Base-by-base conservation (phyloP, 1,284 basidiomycete species). In the Malassezia sympodialis region DNA sequence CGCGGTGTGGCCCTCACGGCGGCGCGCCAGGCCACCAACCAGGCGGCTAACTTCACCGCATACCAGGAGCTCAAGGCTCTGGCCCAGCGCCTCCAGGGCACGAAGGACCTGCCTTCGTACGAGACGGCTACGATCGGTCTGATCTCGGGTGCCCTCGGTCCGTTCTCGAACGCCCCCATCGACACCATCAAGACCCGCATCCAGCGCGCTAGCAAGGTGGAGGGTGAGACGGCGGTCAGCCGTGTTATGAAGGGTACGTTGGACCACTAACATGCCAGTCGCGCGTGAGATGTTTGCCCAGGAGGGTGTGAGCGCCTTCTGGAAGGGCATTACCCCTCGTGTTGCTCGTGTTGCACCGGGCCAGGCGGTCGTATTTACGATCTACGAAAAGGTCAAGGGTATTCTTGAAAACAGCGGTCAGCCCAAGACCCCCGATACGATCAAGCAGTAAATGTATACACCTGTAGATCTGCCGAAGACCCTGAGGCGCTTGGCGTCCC, bases 21-120 rank as follows among this genome's bases (percentile, higher is more conserved):
- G 1, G 79, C 96, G 23, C 80, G 94, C 50, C 94, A 98, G 79
- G 91, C 94, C 11, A 99, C 93, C 23, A 99, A 99, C 76, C 94
- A 98, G 79, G 90, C 90, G 66, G 93, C 90, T 53, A 98, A 98
- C 77, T 99, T 99, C 71, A 98, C 93, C 5, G 90, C 88, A 35
- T 99, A 98, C 79, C 93, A 96, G 76, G 88, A 96, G 75, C 80
- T 96, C 67, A 96, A 96, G 80, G 86, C 85, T 84, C 53, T 56
- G 48, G 86, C 87, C 27, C 81, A 86, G 58, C 77, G 77, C 54
- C 78, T 81, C 65, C 93, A 98, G 75, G 40, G 76, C 73, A 53
- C 66, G 6, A 43, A 53, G 1, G 72, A 73, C 40, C 80, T 99
- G 51, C 94, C 93, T 1, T 88, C 87, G 39, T 96, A 88, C 77